A percentile compares a stretch with the other conserved stretches of the same genome.
Conservation (phyloP, 148 eudicot species). For the Gaultheria prostrata region DNA sequence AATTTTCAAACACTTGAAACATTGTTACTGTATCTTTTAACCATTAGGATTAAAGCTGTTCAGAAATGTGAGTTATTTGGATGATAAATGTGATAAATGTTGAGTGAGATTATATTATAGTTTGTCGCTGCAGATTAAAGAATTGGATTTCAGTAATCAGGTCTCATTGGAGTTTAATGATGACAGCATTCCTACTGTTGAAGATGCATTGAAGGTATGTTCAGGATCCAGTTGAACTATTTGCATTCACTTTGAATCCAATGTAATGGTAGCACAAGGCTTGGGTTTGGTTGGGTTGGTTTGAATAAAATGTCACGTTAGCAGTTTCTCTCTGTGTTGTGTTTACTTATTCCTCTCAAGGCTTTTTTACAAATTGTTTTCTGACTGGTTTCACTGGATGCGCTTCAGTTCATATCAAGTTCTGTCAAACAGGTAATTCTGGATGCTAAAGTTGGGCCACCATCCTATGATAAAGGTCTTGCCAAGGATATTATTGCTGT, state of each 20-base stretch:
- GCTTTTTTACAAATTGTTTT: conserved; percentile 10
- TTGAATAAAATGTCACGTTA: neutral
- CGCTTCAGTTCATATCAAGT: conserved; percentile 62
- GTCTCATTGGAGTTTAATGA: conserved; percentile 40
- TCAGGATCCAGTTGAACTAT: neutral
- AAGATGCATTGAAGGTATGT: conserved; percentile 81
- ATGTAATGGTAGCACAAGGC: neutral
- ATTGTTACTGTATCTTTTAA: neutral
- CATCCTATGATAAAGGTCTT: conserved; percentile 72
- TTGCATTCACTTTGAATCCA: neutral
- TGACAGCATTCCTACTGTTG: conserved; percentile 54
- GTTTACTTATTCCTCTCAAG: neutral
- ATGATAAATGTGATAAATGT: conserved; percentile 7
- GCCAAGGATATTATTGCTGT: conserved; percentile 70
- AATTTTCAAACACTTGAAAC: neutral
- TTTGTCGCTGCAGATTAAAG: conserved; percentile 57
- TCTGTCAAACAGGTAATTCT: conserved; percentile 69
- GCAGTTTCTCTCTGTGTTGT: neutral
- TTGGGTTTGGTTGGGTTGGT: neutral
- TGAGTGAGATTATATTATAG: conserved; percentile 18
- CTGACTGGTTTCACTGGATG: conserved; percentile 16
- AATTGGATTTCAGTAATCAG: conserved; percentile 44
- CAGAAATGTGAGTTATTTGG: conserved; percentile 13
- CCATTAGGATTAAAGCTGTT: neutral
- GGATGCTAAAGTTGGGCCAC: conserved; percentile 97